Conservation (phyloP, 768 basidiomycete species). For the Bullera alba region DNA sequence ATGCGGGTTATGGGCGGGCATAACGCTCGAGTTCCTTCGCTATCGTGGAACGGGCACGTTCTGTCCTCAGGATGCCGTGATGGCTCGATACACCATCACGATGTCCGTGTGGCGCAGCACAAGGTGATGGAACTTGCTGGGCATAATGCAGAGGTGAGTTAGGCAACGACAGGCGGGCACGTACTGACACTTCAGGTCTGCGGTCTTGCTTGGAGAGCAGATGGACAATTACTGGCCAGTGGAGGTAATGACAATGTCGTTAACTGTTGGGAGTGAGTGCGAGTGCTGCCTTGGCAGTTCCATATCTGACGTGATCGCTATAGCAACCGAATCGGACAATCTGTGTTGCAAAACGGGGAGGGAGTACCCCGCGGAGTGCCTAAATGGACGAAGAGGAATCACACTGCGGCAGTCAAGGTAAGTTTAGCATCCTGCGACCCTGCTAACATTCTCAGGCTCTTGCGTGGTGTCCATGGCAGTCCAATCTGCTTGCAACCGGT, state of each 20-base stretch:
- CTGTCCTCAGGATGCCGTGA: conserved; percentile 83
- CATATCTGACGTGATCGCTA: not conserved
- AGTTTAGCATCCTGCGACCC: conserved; percentile 1
- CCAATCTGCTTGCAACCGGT: conserved; percentile 79
- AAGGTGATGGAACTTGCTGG: conserved; percentile 84
- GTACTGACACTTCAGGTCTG: conserved; percentile 49
- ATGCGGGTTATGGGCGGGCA: conserved; percentile 89
- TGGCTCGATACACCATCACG: conserved; percentile 94
- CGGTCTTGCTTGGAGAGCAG: conserved; percentile 78
- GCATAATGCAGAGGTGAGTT: conserved; percentile 84
- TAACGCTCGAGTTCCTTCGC: conserved; percentile 64
- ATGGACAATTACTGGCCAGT: conserved; percentile 80
- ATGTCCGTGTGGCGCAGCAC: conserved; percentile 79
- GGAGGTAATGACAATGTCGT: conserved; percentile 98
- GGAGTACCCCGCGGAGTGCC: conserved; percentile 47
- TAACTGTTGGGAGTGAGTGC: conserved; percentile 90
- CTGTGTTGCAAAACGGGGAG: conserved; percentile 36
- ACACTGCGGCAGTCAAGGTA: conserved; percentile 67
- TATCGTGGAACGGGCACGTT: conserved; percentile 83
- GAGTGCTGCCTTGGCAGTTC: conserved; percentile 41
- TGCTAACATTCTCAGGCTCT: conserved; percentile 58
- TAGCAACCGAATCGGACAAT: conserved; percentile 43
- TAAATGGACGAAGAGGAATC: conserved; percentile 86
- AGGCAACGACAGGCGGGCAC: conserved; percentile 1
- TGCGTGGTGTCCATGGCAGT: conserved; percentile 97